Evolutionary conservation across 2,329 filamentous ascomycete genomes (phyloP).

Genomic region (Fusarium sublunatum): DNA sequence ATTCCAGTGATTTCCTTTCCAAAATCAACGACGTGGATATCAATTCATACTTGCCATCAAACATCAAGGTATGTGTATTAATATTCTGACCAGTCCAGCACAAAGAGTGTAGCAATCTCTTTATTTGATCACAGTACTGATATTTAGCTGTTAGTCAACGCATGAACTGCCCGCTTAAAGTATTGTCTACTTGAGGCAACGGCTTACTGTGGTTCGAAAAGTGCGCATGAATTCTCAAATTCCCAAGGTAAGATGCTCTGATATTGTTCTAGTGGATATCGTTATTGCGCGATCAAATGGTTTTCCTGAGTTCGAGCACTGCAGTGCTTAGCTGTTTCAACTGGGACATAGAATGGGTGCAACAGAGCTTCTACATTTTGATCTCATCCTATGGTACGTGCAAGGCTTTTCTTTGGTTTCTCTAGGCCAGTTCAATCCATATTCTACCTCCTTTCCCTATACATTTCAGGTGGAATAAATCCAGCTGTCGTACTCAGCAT

Average conservation of each 20-base stretch:
- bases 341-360: neutral
- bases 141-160: conserved; percentile 5
- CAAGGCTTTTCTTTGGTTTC: conserved; percentile 5
- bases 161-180: conserved; percentile 14
- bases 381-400: conserved; percentile 26
- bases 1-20: neutral
- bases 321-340: neutral
- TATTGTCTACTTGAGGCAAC: conserved; percentile 25
- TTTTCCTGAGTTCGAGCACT: neutral
- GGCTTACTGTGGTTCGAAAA: conserved; percentile 26
- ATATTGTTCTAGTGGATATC: neutral
- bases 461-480: neutral
- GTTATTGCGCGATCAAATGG: neutral
- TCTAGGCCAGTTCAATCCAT: neutral
- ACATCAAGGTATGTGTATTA: conserved; percentile 5
- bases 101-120: neutral
- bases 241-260: conserved; percentile 44
- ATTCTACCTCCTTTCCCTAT: neutral
- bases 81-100: neutral
- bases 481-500: neutral
- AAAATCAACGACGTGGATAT: neutral
- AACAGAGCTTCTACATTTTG: neutral
- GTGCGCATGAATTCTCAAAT: conserved; percentile 50
- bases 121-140: conserved; percentile 5
- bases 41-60: neutral